Conservation (phyloP, 208 protist species). For the Strigomonas galati region DNA sequence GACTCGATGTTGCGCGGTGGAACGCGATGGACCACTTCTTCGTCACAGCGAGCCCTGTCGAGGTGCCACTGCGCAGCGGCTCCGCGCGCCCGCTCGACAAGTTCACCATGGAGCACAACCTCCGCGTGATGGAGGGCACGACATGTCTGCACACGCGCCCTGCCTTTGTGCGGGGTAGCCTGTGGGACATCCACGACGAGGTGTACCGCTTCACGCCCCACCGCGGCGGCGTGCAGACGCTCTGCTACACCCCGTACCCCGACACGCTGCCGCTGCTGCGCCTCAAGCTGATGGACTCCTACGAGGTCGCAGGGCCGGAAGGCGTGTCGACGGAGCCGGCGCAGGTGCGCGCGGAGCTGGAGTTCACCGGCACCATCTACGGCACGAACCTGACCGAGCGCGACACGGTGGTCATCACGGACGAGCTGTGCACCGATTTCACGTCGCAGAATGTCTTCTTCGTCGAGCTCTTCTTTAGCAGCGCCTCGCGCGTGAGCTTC, state of each 20-base stretch:
- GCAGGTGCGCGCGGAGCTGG: slow-evolving; percentile 58
- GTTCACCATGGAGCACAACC: slow-evolving; percentile 32
- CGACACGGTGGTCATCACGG: slow-evolving; percentile 71
- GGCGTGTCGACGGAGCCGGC: slow-evolving; percentile 68
- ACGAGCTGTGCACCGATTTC: slow-evolving; percentile 69
- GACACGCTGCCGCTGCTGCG: slow-evolving; percentile 52
- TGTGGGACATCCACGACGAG: slow-evolving; percentile 41
- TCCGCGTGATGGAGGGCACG: slow-evolving; percentile 69
- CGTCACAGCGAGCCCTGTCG: slow-evolving; percentile 49
- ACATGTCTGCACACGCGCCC: slow-evolving; percentile 59
- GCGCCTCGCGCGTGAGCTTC: slow-evolving; percentile 62
- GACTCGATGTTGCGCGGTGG: slow-evolving; percentile 26
- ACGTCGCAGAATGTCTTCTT: slow-evolving; percentile 56
- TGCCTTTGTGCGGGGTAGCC: slow-evolving; percentile 53
- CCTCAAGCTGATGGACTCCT: slow-evolving; percentile 58
- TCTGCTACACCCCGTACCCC: slow-evolving; percentile 69
- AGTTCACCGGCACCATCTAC: slow-evolving; percentile 75
- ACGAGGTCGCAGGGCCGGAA: slow-evolving; percentile 65
- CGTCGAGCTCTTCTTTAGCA: slow-evolving; percentile 64
- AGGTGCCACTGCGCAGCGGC: slow-evolving; percentile 39
- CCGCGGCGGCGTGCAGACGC: slow-evolving; percentile 55
- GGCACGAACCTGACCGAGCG: slow-evolving; percentile 72
- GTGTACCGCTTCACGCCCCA: slow-evolving; percentile 61
- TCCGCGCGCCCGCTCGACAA: slow-evolving; percentile 29
- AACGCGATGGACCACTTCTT: slow-evolving; percentile 22